Conservation (phyloP, 2,329 filamentous ascomycete genomes). For the Blastomyces emzantsi region DNA sequence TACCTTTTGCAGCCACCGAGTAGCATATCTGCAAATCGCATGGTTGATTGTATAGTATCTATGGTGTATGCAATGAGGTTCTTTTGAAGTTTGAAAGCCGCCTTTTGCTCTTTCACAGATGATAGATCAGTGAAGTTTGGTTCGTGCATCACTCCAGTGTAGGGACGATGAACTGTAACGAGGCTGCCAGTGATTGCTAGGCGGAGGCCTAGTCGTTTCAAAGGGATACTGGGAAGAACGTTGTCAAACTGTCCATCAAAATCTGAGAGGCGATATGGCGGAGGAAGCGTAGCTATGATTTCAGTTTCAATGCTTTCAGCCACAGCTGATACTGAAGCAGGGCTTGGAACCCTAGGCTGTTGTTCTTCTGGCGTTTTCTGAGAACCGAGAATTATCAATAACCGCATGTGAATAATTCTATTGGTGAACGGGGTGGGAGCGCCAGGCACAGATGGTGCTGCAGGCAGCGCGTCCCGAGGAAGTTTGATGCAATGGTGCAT, state of each 20-base stretch:
- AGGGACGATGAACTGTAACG: not conserved
- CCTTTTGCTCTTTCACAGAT: conserved; percentile 4
- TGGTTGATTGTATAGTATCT: not conserved
- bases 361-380: not conserved
- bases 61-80: conserved; percentile 2
- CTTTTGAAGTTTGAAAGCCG: conserved; percentile 5
- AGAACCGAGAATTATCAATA: not conserved
- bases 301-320: conserved; percentile 3
- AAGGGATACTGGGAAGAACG: conserved; percentile 2
- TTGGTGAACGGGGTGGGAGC: conserved; percentile 3
- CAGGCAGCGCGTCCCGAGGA: conserved; percentile 4
- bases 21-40: not conserved
- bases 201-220: not conserved
- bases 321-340: not conserved
- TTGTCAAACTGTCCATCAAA: conserved; percentile 3
- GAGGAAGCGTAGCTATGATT: not conserved
- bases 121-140: conserved; percentile 4
- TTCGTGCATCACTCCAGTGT: conserved; percentile 1
- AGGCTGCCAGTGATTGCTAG: not conserved
- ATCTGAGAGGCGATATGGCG: conserved; percentile 3
- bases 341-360: not conserved
- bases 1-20: conserved; percentile 4
- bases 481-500: not conserved
- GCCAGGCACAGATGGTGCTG: conserved; percentile 2
- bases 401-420: conserved; percentile 8